Conservation (phyloP, 768 basidiomycete species). For the Kwoniella sp. region DNA sequence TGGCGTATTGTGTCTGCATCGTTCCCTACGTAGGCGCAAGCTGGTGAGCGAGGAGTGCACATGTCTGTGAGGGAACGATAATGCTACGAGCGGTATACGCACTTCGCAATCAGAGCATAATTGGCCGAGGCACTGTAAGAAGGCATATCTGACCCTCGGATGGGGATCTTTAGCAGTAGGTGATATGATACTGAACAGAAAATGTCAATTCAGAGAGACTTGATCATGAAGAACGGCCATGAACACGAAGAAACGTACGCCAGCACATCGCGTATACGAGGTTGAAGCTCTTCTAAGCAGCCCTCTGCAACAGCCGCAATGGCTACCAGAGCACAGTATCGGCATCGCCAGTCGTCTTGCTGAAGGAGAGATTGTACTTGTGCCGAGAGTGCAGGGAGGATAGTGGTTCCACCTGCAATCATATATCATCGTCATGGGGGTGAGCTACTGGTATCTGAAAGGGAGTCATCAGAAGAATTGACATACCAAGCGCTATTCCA, state of each 20-base stretch:
- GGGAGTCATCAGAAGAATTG: too few relatives aligned
- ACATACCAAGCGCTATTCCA: slow-evolving; percentile 67
- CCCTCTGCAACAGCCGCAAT: slow-evolving; percentile 85
- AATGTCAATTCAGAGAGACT: too few relatives aligned
- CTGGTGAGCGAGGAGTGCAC: background rate
- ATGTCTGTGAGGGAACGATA: background rate
- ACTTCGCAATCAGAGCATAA: slow-evolving; percentile 87
- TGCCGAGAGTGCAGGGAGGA: slow-evolving; percentile 78
- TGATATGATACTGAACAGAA: slow-evolving; percentile 37
- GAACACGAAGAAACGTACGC: slow-evolving; percentile 61
- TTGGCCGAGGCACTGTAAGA: slow-evolving; percentile 81
- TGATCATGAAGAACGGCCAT: background rate
- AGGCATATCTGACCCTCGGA: slow-evolving; percentile 72
- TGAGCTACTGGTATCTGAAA: background rate
- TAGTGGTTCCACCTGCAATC: slow-evolving; percentile 68
- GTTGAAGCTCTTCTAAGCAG: slow-evolving; percentile 65
- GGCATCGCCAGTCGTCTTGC: slow-evolving; percentile 78
- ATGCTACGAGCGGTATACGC: slow-evolving; percentile 36
- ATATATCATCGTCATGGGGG: background rate
- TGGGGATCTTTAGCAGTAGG: slow-evolving; percentile 79
- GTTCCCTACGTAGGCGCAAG: slow-evolving; percentile 62
- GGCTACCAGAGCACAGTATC: slow-evolving; percentile 84
- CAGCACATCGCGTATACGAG: slow-evolving; percentile 78
- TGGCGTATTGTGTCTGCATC: slow-evolving; percentile 72
- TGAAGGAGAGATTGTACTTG: slow-evolving; percentile 80